Evolutionary conservation across 371 early-diverging fungal genomes (phyloP), one percentile per base, ranked within the genome.

Genomic region (Zopfochytrium polystomum): DNA sequence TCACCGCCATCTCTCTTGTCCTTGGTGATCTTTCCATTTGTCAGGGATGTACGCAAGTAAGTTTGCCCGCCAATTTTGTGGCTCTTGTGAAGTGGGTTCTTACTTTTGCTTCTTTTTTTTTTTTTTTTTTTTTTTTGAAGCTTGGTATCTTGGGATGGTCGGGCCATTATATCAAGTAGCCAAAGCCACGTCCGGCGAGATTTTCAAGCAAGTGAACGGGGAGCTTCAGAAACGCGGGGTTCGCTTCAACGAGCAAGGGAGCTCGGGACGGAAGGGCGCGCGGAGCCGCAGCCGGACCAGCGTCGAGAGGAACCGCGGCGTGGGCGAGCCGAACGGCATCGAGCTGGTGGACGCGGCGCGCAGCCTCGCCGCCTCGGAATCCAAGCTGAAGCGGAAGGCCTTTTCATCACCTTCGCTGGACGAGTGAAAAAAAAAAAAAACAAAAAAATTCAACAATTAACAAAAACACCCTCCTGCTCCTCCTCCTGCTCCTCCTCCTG

Each of bases 161-260:
- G 73, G 71, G 3, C 78, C 78, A 1, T 57, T 68, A 33, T 52
- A 66, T 35, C 62, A 67, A n/a, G 65, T 71, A 32, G 75, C 63
- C 0, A 64, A 60, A 43, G 75, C 59, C 13, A 66, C 70, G 20
- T 22, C 63, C 15, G 23, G 51, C 13, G 77, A 72, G 31, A 52
- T 72, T 11, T 48, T 53, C 2, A 60, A 54, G 4, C 70, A 72
- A 50, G 66, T 60, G 18, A 43, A 33, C 7, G 44, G 31, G 26
- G 48, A 60, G 45, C 32, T 72, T 50, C 46, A 59, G 18, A 59
- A 58, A 11, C 52, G 58, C 20, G 70, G 66, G 5, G 32, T 68
- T 30, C 43, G 30, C 2, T 43, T 68, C 5, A 53, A 59, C 26
- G 62, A 59, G 22, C 49, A 63, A 32, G 5, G 61, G 56, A 33